Conservation (phyloP, 2,329 filamentous ascomycete species). For the Colletotrichum lindemuthianum region DNA sequence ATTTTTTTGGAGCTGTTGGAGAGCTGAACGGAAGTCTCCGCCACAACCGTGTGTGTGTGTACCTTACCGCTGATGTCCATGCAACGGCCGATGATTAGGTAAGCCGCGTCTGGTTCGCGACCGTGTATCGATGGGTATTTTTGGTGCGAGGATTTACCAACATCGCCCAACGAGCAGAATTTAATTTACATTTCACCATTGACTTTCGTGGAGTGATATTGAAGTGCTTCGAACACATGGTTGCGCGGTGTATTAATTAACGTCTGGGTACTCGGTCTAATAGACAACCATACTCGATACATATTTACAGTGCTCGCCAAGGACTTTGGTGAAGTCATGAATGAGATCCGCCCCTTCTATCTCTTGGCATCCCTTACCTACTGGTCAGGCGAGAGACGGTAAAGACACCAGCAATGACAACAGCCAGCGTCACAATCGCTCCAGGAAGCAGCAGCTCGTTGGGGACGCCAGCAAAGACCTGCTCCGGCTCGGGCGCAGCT, state of each 20-base stretch:
- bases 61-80: not conserved
- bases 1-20: conserved; percentile 35
- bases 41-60: not conserved
- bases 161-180: not conserved
- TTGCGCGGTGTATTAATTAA: conserved; percentile 35
- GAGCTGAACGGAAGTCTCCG: conserved; percentile 30
- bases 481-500: conserved; percentile 66
- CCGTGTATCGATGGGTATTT: not conserved
- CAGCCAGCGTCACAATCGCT: conserved; percentile 93
- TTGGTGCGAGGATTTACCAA: not conserved
- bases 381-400: conserved; percentile 77
- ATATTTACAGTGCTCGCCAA: conserved; percentile 45
- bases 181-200: not conserved
- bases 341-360: conserved; percentile 34
- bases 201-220: not conserved
- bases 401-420: conserved; percentile 94
- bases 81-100: not conserved
- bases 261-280: conserved; percentile 37
- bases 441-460: conserved; percentile 94
- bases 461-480: conserved; percentile 89
- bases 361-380: conserved; percentile 51
- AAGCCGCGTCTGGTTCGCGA: not conserved
- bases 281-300: conserved; percentile 38
- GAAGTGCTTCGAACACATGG: not conserved
- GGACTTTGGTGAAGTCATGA: conserved; percentile 50